Base-by-base conservation (phyloP, 1,284 basidiomycete genomes). In the Prillingera fragicola region DNA sequence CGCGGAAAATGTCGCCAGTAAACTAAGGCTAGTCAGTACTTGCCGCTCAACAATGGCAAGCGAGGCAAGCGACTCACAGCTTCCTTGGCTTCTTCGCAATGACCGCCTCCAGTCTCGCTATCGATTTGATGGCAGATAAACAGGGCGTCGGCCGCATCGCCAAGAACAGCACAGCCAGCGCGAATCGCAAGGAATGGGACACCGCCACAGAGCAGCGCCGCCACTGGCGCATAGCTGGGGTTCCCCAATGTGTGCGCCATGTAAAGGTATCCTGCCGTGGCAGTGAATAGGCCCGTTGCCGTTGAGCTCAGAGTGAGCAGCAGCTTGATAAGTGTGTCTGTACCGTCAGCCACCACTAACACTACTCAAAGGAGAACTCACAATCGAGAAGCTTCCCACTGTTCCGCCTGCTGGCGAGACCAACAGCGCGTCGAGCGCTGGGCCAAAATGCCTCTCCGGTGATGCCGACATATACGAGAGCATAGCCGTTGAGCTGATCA, bases 101-200 rank as follows among this genome's bases (percentile, higher is more conserved):
- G 79, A 35, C 73, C 71, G 32, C 78, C 77, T 0, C 84, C 84
- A 1, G 77, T 72, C 38, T 85, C 85, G 54, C 83, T 81, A 63
- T 91, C 88, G 41, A 92, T 86, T 57, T 87, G 86, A 62, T 88
- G 88, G 61, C 89, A 92, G 31, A 92, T 77, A 63, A 88, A 92
- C 40, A 92, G 62, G 3, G 87, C 83, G 61, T 92, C 88, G 45
- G 85, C 65, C 83, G 82, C 81, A 65, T 92, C 87, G 51, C 80
- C 80, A 24, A 92, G 78, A 4, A 90, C 75, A 5, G 86, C 86
- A 5, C 85, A 80, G 50, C 85, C 87, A 50, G 90, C 89, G 57
- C 85, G 63, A 8, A 87, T 83, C 12, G 88, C 85, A 28, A 90
- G 74, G 14, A 84, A 86, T 0, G 87, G 88, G 5, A 88, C 80